These are phyloP conservation scores for Aschersonia sp. DNA, from an alignment of 2,329 filamentous ascomycete genomes.

Conservation along the genomic window DNA sequence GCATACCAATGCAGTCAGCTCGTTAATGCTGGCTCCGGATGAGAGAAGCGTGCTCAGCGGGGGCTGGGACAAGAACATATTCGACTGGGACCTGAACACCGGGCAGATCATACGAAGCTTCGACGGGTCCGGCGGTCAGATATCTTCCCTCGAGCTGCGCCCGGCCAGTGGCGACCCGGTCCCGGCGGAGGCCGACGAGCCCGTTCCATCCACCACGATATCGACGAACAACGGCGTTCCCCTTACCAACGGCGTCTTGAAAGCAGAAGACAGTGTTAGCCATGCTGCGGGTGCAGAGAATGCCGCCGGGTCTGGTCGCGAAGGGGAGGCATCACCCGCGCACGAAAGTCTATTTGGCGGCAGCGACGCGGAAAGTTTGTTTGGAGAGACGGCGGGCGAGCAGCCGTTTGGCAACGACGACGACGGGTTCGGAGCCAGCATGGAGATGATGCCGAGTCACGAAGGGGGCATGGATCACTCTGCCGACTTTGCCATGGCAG, in stretches of 20 bases:
- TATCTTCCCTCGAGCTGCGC: constrained; percentile 75
- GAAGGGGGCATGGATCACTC: constrained; percentile 27
- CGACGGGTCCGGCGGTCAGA: constrained; percentile 64
- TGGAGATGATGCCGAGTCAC: constrained; percentile 37
- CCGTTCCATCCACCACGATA: constrained; percentile 50
- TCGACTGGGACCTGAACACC: constrained; percentile 90
- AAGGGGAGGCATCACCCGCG: constrained; percentile 51
- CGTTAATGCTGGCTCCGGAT: constrained; percentile 66
- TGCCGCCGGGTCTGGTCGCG: constrained; percentile 14
- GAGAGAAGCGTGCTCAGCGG: constrained; percentile 81
- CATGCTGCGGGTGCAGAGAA: constrained; percentile 10
- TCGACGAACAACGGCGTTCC: constrained; percentile 59
- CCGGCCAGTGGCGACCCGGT: constrained; percentile 64
- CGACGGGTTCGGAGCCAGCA: constrained; percentile 65
- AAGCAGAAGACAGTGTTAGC: constrained; percentile 9
- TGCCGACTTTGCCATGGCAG: constrained; percentile 26
- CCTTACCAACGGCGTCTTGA: constrained; percentile 32
- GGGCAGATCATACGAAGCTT: constrained; percentile 66
- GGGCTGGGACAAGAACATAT: constrained; percentile 89
- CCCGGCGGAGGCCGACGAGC: constrained; percentile 55
- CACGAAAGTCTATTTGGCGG: constrained; percentile 73
- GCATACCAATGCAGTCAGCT: constrained; percentile 85
- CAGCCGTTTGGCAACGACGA: constrained; percentile 66
- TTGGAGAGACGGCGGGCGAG: constrained; percentile 56
- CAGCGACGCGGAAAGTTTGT: constrained; percentile 69